Evolutionary conservation across 768 basidiomycete genomes (phyloP), one percentile per base, ranked within the genome.

Genomic region (Austroboletus festivus): DNA sequence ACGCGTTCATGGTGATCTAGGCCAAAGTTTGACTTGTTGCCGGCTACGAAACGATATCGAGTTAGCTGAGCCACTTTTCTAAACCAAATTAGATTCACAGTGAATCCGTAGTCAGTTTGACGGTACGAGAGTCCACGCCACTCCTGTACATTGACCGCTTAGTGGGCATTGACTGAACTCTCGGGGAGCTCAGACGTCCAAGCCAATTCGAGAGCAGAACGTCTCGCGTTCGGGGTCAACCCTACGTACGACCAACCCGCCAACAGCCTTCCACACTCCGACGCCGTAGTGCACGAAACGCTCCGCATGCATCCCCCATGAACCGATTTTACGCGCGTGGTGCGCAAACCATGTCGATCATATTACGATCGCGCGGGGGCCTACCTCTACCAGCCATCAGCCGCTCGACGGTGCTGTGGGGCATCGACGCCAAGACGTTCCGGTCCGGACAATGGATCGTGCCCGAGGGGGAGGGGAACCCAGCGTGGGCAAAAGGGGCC

Each of bases 381-480:
- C 74, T 1, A 56, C 85, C n/a, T 44, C 66, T 15, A 58, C 74
- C 5, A 10, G 63, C 67, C 13, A 71, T 79, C 46, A 83, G 85
- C 58, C 62, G 68, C 11, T 74, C 76, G 18, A 70, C 72, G 45
- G 67, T 62, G 1, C 59, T 83, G 26, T 88, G 86, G 85, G 85
- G 85, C 2, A 55, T 70, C 1, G 76, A 81, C 47, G 74, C 81
- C 1, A 71, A 73, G 20, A 73, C 73, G 39, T 87, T 81, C 59
- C 68, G 73, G 34, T 85, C 85, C 0, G 79, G 80, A 45, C 69
- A 85, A 8, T 87, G 86, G 85, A 66, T 86, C 4, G 58, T 60
- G 8, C 60, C 63, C 6, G 63, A 63, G 8, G 61, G 62, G 7
- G 63, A 63, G 8, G 61, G 62, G 2, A 56, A 53, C 22, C 52